Evolutionary conservation across 805 yeast species (phyloP), one percentile per base, ranked within the genome.

Genomic region (Wickerhamomyces xylosicus): DNA sequence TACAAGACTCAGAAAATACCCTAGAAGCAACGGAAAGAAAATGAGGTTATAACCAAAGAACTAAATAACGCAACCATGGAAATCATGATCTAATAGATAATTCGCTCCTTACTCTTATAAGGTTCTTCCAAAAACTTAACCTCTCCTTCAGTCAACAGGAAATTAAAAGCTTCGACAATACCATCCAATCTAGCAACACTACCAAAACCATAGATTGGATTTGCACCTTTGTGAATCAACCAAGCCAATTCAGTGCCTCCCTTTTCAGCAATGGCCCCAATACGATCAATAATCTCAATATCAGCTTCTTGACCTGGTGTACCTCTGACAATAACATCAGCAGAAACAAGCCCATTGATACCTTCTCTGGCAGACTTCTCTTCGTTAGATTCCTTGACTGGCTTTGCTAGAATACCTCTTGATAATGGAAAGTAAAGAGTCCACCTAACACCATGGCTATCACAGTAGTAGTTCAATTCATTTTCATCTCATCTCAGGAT

Each of bases 341-440:
- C 19, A 7, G 31, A 36, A 3, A 33, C 13, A 18, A 35, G 13
- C 17, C 31, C 17, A 17, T 37, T 35, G 43, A 35, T 19, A 35
- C 37, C 11, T 47, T 44, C 38, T 44, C 48, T 4, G 37, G 13
- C 13, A 22, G 13, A 22, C 18, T 19, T 34, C 44, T 41, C 4
- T 40, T 38, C 8, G 34, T 6, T n/a, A 16, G 19, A 8, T 11
- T 27, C 28, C 13, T 22, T 44, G 2, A 42, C 34, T 0, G 80
- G 74, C 41, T 78, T 63, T 1, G 79, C 64, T 33, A 77, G 59
- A 3, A 71, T n/a, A n/a, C n/a, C n/a, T n/a, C n/a, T n/a, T n/a
- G n/a, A n/a, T n/a, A n/a, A n/a, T n/a, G n/a, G n/a, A 8, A 77
- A 69, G 74, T 76, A 77, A 6, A 82, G 82, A 38, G 74, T 68